phyloP scores from a whole-genome alignment of 129 eudicot species.

The Flaveria robusta region DNA sequence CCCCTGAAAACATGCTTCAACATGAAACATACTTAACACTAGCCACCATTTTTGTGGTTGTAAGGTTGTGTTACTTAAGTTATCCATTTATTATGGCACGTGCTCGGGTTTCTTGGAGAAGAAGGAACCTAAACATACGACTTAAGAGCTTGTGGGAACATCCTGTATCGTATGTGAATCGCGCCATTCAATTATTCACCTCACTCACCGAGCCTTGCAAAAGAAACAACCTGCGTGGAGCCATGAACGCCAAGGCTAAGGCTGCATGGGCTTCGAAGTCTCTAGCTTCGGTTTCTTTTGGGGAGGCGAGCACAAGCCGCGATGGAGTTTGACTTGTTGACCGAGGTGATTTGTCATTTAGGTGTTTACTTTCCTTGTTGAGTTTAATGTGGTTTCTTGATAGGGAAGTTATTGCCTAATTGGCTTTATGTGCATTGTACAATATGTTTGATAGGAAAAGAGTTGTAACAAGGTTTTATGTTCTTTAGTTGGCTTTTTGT shows the following conservation, averaged over 20 bases:
- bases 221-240: conserved; percentile 82
- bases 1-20: conserved; percentile 74
- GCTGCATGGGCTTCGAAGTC: conserved; percentile 93
- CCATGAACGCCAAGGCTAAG: conserved; percentile 64
- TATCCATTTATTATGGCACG: conserved; percentile 46
- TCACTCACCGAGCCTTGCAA: conserved; percentile 71
- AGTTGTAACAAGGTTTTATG: conserved; percentile 23
- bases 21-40: conserved; percentile 82
- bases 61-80: conserved; percentile 51
- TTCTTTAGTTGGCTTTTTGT: neutral
- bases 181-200: conserved; percentile 53
- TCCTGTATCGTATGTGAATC: conserved; percentile 56
- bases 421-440: conserved; percentile 32
- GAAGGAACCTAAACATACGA: conserved; percentile 41
- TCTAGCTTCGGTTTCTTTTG: conserved; percentile 78
- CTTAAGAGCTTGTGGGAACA: conserved; percentile 68
- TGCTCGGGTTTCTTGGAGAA: conserved; percentile 61
- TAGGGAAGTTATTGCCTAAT: conserved; percentile 34
- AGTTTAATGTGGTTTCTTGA: conserved; percentile 16
- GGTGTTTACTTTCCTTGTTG: conserved; percentile 11
- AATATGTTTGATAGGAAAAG: conserved; percentile 34
- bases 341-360: conserved; percentile 8
- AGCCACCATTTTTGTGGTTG: conserved; percentile 80
- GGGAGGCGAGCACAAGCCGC: conserved; percentile 64
- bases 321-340: conserved; percentile 23